Evolutionary conservation across 257 asterid species (phyloP), one percentile per base, ranked within the genome.

Genomic region (Capsicum baccatum): DNA sequence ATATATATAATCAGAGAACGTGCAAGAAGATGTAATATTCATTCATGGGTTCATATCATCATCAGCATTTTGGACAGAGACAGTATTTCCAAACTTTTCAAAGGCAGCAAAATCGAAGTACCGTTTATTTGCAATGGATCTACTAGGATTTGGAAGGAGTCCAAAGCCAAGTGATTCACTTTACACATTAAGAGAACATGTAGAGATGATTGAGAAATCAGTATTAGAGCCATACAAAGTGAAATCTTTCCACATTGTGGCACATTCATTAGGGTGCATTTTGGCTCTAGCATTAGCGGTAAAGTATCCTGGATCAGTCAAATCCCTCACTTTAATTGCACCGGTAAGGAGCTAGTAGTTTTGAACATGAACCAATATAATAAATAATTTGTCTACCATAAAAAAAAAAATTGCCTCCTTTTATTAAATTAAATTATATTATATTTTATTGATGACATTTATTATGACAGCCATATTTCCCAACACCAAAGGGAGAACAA

Each of bases 41-140:
- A 94, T 97, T 10, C 99, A 97, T 57, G 99, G 99, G 3, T 95
- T 97, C 87, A 97, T 97, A 47, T 97, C 99, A 2, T 92, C 98
- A 0, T 97, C 99, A 0, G 91, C 93, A 0, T 97, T 97, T 83
- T 97, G 99, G 99, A 97, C 93, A 0, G 99, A 97, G 85, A 97
- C 99, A 0, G 47, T 97, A 11, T 97, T 95, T 81, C 99, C 98
- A 0, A 91, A 97, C 76, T 92, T 97, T 63, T 92, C 99, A 0
- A 84, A 90, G 70, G 81, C 87, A 0, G 94, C 98, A 0, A 96
- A 90, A 84, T 87, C 95, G 0, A 97, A 90, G 85, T 97, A 97
- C 78, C 86, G 98, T 73, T 89, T 97, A 4, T 88, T 95, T 1
- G 99, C 99, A 0, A 95, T 97, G 69, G 99, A 97, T 91, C 90